phyloP scores from a whole-genome alignment of 345 rosid species.

The Angophora floribunda region DNA sequence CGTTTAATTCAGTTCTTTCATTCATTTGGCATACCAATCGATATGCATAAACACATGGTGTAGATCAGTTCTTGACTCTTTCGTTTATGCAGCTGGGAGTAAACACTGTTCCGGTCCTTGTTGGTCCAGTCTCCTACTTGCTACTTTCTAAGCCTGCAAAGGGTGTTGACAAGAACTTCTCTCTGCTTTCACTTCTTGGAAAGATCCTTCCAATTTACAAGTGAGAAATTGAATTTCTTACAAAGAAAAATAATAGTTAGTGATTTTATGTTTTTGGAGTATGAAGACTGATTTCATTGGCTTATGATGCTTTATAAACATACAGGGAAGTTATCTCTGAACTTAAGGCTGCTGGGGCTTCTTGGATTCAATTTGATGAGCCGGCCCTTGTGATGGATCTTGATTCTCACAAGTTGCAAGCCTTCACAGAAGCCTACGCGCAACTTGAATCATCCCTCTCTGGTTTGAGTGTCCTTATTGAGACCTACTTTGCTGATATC shows the following conservation, averaged over 20 bases:
- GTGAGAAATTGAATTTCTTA: constrained; percentile 26
- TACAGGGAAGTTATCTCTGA: constrained; percentile 81
- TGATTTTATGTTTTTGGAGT: neutral
- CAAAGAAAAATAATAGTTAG: neutral
- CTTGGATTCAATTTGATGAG: constrained; percentile 94
- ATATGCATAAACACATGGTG: neutral
- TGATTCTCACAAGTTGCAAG: constrained; percentile 69
- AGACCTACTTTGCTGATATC: constrained; percentile 94
- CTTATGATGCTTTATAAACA: neutral
- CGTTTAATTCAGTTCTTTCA: neutral
- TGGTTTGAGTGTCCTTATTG: constrained; percentile 74
- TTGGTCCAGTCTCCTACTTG: constrained; percentile 96
- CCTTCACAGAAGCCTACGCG: constrained; percentile 73
- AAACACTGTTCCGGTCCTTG: constrained; percentile 77
- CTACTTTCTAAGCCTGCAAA: constrained; percentile 88
- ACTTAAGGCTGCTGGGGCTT: constrained; percentile 94
- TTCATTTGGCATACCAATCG: neutral
- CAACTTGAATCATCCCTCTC: constrained; percentile 72
- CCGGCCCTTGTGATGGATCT: constrained; percentile 91
- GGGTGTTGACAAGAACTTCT: constrained; percentile 80
- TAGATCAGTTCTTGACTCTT: neutral
- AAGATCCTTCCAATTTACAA: constrained; percentile 87
- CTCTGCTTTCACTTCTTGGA: constrained; percentile 81
- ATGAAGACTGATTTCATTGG: constrained; percentile 7
- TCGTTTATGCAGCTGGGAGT: constrained; percentile 67